These are phyloP conservation scores for Leishmania turanica DNA, from an alignment of 208 protist species.

Conservation along the genomic window DNA sequence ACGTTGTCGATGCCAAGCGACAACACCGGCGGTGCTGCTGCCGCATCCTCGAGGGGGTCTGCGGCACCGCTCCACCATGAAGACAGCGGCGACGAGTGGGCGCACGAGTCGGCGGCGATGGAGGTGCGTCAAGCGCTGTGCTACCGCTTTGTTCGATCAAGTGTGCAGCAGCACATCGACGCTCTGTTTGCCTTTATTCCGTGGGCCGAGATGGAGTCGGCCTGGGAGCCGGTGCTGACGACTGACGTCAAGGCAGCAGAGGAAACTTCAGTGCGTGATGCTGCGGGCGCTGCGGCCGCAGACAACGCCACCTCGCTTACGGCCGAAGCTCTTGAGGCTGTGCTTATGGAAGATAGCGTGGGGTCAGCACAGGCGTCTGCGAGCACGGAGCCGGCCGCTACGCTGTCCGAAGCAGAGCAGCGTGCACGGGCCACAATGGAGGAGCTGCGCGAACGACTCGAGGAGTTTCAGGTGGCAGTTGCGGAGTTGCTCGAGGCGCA, in stretches of 20 bases:
- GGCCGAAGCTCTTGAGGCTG: constrained; percentile 20
- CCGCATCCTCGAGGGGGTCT: background rate
- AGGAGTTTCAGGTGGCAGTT: constrained; percentile 77
- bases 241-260: background rate
- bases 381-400: background rate
- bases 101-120: constrained; percentile 26
- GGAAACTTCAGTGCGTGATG: background rate
- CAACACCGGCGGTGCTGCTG: background rate
- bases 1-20: constrained; percentile 1
- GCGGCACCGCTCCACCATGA: background rate
- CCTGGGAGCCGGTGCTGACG: constrained; percentile 39
- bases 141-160: constrained; percentile 47
- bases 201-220: constrained; percentile 65
- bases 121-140: constrained; percentile 53
- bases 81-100: constrained; percentile 20
- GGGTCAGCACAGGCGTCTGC: background rate
- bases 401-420: constrained; percentile 38
- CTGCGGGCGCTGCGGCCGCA: constrained; percentile 1
- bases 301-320: constrained; percentile 9
- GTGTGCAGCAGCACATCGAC: constrained; percentile 75
- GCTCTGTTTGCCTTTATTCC: constrained; percentile 69
- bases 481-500: constrained; percentile 79
- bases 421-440: constrained; percentile 44
- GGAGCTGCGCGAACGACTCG: constrained; percentile 55
- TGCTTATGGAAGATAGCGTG: constrained; percentile 33